Evolutionary conservation across 495 filamentous ascomycete species (phyloP).

Genomic region (Alectoria sarmentosa): DNA sequence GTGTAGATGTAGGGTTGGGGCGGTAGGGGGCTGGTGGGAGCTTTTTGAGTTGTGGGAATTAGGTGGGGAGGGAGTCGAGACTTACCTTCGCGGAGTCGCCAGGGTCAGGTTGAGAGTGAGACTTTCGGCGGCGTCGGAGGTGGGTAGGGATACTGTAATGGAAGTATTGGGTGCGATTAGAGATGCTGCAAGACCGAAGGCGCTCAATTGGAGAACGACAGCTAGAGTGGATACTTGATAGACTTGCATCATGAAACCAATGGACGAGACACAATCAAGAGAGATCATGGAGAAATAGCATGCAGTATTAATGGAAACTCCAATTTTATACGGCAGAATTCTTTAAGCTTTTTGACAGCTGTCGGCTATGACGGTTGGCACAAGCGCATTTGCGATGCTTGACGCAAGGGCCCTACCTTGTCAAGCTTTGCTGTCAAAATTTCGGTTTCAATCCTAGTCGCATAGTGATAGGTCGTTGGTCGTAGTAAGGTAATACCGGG

Average conservation of each 20-base stretch:
- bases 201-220: not conserved
- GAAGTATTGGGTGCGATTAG: not conserved
- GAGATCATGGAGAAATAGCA: not conserved
- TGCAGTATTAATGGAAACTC: not conserved
- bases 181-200: not conserved
- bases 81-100: not conserved
- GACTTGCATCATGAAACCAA: not conserved
- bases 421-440: no score
- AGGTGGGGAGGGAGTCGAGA: not conserved
- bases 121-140: not conserved
- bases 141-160: not conserved
- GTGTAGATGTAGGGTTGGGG: not conserved
- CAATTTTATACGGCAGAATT: not conserved
- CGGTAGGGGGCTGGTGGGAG: not conserved
- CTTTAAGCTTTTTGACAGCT: not conserved
- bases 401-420: not conserved
- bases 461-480: no score
- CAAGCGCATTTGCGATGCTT: not conserved
- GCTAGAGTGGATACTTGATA: not conserved
- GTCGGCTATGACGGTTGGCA: not conserved
- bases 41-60: no score
- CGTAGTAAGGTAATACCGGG: not conserved
- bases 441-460: no score
- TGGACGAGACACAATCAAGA: not conserved
- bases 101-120: not conserved